Percentiles rank a stretch among this genome's conserved stretches.
phyloP scores from a whole-genome alignment of 768 basidiomycete species.

The Gelatoporia subvermispora region DNA sequence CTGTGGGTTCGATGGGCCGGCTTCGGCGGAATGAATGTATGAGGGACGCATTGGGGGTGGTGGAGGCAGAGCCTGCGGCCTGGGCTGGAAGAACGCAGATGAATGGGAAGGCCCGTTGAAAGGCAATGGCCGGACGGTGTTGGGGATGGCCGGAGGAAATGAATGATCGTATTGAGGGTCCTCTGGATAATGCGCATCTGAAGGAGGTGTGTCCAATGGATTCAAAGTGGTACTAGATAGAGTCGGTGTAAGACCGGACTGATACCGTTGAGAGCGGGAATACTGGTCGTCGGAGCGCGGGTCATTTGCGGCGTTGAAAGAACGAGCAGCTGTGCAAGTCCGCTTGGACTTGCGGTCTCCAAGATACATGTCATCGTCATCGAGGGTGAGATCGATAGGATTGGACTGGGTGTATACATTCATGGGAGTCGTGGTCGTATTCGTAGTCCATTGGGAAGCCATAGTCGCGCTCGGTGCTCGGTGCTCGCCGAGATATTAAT shows the following conservation, averaged over 20 bases:
- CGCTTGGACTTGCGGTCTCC: conserved; percentile 21
- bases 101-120: conserved; percentile 44
- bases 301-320: conserved; percentile 18
- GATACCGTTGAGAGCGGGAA: conserved; percentile 4
- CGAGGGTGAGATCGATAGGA: conserved; percentile 68
- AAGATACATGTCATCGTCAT: conserved; percentile 54
- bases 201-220: conserved; percentile 6
- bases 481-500: too few species aligned
- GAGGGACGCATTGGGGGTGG: not conserved
- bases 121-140: conserved; percentile 41
- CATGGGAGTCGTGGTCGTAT: not conserved
- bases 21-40: conserved; percentile 7
- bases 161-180: not conserved
- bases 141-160: conserved; percentile 8
- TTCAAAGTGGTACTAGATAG: conserved; percentile 23
- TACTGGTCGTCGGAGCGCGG: conserved; percentile 2
- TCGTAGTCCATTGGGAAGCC: too few species aligned
- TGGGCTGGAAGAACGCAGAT: conserved; percentile 24
- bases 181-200: not conserved
- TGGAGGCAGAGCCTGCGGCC: conserved; percentile 7
- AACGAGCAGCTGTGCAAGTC: conserved; percentile 11
- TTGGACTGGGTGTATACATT: conserved; percentile 39
- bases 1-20: conserved; percentile 32
- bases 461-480: too few species aligned
- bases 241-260: conserved; percentile 24